Base-by-base conservation (phyloP, 176 grass and related monocot species). In the Echinochloa phyllopogon region DNA sequence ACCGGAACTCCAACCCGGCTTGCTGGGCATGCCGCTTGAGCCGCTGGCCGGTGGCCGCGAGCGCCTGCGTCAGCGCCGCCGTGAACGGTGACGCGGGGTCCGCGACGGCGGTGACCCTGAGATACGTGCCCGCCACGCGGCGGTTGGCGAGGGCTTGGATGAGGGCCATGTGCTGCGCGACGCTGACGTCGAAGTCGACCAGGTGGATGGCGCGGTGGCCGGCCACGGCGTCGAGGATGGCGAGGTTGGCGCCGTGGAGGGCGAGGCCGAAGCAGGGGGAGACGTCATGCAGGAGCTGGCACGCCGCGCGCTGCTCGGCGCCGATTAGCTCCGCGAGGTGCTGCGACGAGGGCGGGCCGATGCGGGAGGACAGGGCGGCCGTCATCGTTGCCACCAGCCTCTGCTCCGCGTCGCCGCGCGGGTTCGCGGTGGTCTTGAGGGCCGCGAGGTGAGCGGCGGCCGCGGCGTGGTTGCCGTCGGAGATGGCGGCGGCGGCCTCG, bases 1-100 rank as follows among this genome's bases (percentile, higher is more conserved):
- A 94, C 21, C 78, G 65, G 78, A 91, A 83, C 40, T 71, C 64
- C 11, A 99, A 47, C 41, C 87, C 88, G 10, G 42, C 80, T 11
- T 37, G 86, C 74, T 92, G 83, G 0, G 93, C 93, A 8, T 89
- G 59, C 74, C 80, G 76, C 82, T 39, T 83, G 65, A 99, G 89
- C 20, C 33, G 56, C 14, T 96, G 84, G 16, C 70, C 91, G 14
- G 88, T 86, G 69, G 50, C 72, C 8, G 74, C 17, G 23, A 88
- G 70, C 50, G 65, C 79, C 77, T 8, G 80, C 69, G 50, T 23
- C 12, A 76, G 52, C 4, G 84, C 76, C 9, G 51, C 75, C 57
- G 85, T 77, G 85, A 93, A 98, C 8, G 91, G 91, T 7, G 93
- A 98, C 33, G 89, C 66, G 16, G 95, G 95, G 77, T 98, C 95